Percentiles rank a stretch among this genome's conserved stretches.
These are phyloP conservation scores for Mortierella sp. DNA, from an alignment of 371 early-diverging fungal species.

Conservation along the genomic window DNA sequence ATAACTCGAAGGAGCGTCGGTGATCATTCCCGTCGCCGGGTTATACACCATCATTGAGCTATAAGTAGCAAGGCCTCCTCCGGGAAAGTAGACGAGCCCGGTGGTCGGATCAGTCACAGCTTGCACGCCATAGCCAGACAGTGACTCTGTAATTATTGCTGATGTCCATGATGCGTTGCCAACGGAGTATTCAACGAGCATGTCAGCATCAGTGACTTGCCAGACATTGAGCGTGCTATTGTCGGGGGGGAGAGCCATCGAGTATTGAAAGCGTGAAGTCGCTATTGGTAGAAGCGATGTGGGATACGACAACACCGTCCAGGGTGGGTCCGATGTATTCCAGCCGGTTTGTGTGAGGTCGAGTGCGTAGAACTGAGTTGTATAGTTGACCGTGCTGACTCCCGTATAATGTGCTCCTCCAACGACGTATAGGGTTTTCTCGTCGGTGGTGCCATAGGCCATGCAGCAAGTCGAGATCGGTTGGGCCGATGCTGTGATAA, in stretches of 20 bases:
- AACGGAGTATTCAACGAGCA: too few species aligned
- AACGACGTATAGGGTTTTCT: too few species aligned
- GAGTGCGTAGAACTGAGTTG: not conserved
- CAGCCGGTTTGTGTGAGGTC: not conserved
- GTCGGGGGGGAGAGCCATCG: not conserved
- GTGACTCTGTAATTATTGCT: too few species aligned
- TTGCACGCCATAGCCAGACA: not conserved
- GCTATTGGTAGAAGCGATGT: not conserved
- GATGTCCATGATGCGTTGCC: not conserved
- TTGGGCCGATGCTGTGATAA: too few species aligned
- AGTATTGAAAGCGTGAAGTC: not conserved
- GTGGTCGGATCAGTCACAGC: conserved; percentile 2
- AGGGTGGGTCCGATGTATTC: not conserved
- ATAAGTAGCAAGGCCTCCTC: not conserved
- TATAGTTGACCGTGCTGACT: too few species aligned
- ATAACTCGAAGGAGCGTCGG: not conserved
- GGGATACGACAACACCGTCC: not conserved
- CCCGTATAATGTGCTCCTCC: too few species aligned
- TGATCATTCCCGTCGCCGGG: not conserved
- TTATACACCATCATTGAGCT: not conserved
- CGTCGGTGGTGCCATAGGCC: too few species aligned
- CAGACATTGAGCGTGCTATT: not conserved
- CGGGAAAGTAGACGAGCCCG: conserved; percentile 5
- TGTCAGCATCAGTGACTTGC: not conserved
- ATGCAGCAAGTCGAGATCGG: too few species aligned